These are phyloP conservation scores for Chrysopogon serrulatus DNA, from an alignment of 176 grass and related monocot species.

Conservation along the genomic window DNA sequence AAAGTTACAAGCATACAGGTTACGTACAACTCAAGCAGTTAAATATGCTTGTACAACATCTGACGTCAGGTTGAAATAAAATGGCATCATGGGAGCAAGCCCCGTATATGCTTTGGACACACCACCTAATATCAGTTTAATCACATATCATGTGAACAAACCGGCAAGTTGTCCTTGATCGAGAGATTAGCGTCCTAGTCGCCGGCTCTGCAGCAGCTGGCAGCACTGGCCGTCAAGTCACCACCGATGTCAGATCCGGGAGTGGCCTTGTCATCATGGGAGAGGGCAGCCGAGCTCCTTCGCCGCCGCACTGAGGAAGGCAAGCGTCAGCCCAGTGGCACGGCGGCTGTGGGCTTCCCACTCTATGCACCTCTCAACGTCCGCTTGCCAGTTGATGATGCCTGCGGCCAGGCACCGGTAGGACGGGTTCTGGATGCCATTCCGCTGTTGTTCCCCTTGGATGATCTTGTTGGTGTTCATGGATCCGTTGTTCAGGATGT, in stretches of 20 bases:
- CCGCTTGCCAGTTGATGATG: slow-evolving; percentile 71
- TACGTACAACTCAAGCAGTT: slow-evolving; percentile 58
- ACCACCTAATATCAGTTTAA: slow-evolving; percentile 33
- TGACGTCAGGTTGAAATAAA: slow-evolving; percentile 39
- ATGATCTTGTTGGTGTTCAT: slow-evolving; percentile 32
- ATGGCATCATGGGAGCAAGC: slow-evolving; percentile 11
- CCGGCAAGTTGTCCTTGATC: slow-evolving; percentile 23
- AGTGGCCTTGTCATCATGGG: slow-evolving; percentile 38
- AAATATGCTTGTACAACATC: slow-evolving; percentile 33
- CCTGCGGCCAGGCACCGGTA: slow-evolving; percentile 53
- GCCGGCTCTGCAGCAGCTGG: slow-evolving; percentile 22
- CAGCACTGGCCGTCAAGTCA: slow-evolving; percentile 14
- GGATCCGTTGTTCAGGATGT: slow-evolving; percentile 65
- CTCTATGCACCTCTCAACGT: slow-evolving; percentile 77
- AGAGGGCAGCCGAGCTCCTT: slow-evolving; percentile 80
- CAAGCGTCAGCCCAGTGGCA: slow-evolving; percentile 68
- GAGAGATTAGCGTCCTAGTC: slow-evolving; percentile 32
- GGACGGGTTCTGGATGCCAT: slow-evolving; percentile 47
- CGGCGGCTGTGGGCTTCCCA: slow-evolving; percentile 93
- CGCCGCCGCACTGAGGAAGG: slow-evolving; percentile 60
- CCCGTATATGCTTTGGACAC: slow-evolving; percentile 24
- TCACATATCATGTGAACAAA: neutral
- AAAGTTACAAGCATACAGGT: slow-evolving; percentile 27
- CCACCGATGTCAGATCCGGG: neutral
- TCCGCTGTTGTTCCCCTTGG: slow-evolving; percentile 44